phyloP scores from a whole-genome alignment of 441 rosid species.

The Erodium texanum region DNA sequence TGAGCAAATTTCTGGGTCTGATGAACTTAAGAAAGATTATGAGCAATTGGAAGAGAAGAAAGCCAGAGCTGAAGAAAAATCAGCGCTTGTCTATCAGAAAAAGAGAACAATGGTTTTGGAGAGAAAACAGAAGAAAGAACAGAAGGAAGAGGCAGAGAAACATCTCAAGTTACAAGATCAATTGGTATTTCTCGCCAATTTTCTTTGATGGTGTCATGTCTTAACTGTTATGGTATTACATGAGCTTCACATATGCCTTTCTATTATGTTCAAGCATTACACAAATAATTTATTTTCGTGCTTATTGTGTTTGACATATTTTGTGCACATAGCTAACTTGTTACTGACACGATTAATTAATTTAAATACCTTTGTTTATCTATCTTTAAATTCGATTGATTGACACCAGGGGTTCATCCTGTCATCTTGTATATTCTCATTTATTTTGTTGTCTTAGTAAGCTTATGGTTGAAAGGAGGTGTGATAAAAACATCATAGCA shows the following conservation, averaged over 20 bases:
- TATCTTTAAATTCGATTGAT: neutral
- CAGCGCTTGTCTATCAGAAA: conserved; percentile 74
- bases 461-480: neutral
- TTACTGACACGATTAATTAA: neutral
- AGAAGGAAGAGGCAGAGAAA: conserved; percentile 98
- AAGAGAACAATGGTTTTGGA: conserved; percentile 73
- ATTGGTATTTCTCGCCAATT: conserved; percentile 44
- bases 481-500: neutral
- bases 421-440: neutral
- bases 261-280: neutral
- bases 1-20: conserved; percentile 97
- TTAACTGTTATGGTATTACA: conserved; percentile 7
- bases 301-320: neutral
- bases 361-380: neutral
- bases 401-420: neutral
- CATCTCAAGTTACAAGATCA: conserved; percentile 80
- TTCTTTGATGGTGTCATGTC: conserved; percentile 10
- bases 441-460: neutral
- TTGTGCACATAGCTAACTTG: neutral
- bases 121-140: conserved; percentile 97
- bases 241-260: neutral
- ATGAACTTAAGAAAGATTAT: conserved; percentile 84
- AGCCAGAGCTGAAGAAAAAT: conserved; percentile 73
- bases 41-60: conserved; percentile 74
- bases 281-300: neutral